Evolutionary conservation across 106 monocot genomes (phyloP).

Genomic region (Amphibolis antarctica): DNA sequence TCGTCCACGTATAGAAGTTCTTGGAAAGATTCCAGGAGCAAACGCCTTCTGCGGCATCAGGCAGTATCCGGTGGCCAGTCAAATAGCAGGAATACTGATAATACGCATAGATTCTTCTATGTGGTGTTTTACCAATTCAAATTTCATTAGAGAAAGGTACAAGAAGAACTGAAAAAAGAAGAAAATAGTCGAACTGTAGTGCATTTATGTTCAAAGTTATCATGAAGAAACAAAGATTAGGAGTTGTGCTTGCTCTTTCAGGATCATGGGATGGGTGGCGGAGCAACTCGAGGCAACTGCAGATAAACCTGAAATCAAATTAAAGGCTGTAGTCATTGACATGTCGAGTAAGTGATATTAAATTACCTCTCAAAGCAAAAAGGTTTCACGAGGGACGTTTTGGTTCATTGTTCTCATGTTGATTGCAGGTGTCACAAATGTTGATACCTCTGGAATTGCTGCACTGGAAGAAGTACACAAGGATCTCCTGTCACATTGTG

Average conservation of each 20-base stretch:
- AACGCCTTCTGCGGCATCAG: conserved; percentile 55
- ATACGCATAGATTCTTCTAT: conserved; percentile 49
- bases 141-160: conserved; percentile 68
- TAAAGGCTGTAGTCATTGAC: conserved; percentile 48
- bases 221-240: not conserved
- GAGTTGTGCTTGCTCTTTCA: conserved; percentile 12
- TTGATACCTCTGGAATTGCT: conserved; percentile 61
- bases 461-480: conserved; percentile 55
- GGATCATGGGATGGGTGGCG: conserved; percentile 34
- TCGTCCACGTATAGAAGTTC: conserved; percentile 42
- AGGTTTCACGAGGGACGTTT: too few species aligned
- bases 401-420: too few species aligned
- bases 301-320: conserved; percentile 24
- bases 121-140: conserved; percentile 71
- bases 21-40: conserved; percentile 69
- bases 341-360: conserved; percentile 62
- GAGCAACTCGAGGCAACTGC: conserved; percentile 20
- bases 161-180: not conserved
- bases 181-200: not conserved
- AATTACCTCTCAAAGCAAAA: too few species aligned
- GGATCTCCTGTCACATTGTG: conserved; percentile 28
- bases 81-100: conserved; percentile 22
- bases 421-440: conserved; percentile 68
- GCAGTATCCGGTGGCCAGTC: conserved; percentile 36
- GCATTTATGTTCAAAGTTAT: not conserved